A percentile compares a stretch with the other conserved stretches of the same genome.
Evolutionary conservation across 345 rosid species (phyloP).

Genomic region (Dipteronia sinensis): DNA sequence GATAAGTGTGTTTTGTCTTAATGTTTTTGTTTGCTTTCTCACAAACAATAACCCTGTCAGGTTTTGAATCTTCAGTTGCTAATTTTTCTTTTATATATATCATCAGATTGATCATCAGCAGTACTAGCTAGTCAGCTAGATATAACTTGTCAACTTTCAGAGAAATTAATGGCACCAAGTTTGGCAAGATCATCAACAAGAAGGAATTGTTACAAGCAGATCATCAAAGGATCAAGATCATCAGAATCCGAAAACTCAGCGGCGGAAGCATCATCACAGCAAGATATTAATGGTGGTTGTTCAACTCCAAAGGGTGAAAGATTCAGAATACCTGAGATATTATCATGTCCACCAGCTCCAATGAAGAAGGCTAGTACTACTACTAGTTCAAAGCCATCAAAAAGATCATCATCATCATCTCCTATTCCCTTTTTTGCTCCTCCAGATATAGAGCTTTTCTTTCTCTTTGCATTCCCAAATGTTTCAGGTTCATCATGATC

Average conservation of each 20-base stretch:
- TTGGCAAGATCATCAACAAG: conserved; percentile 1
- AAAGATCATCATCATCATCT: conserved; percentile 24
- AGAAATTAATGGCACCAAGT: conserved; percentile 1
- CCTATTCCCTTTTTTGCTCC: conserved; percentile 27
- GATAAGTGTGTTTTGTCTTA: conserved; percentile 28
- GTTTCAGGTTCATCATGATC: neutral
- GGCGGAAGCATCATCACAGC: neutral
- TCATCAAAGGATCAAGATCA: neutral
- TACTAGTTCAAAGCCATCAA: neutral
- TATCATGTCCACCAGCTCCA: conserved; percentile 44
- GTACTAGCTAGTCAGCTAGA: no score
- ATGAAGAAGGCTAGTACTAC: conserved; percentile 30
- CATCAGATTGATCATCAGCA: no score
- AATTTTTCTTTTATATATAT: neutral
- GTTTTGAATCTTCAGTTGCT: neutral
- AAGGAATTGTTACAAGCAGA: neutral
- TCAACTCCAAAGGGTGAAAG: conserved; percentile 35
- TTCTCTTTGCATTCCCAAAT: conserved; percentile 32
- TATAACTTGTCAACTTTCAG: neutral
- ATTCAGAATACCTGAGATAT: conserved; percentile 30
- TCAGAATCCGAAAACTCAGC: neutral
- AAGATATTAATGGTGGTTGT: conserved; percentile 12
- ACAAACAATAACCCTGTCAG: conserved; percentile 8
- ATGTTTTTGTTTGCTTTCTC: conserved; percentile 29
- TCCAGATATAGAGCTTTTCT: conserved; percentile 46